These are phyloP conservation scores for Fusarium buxicola DNA, from an alignment of 2,329 filamentous ascomycete species.

Conservation along the genomic window DNA sequence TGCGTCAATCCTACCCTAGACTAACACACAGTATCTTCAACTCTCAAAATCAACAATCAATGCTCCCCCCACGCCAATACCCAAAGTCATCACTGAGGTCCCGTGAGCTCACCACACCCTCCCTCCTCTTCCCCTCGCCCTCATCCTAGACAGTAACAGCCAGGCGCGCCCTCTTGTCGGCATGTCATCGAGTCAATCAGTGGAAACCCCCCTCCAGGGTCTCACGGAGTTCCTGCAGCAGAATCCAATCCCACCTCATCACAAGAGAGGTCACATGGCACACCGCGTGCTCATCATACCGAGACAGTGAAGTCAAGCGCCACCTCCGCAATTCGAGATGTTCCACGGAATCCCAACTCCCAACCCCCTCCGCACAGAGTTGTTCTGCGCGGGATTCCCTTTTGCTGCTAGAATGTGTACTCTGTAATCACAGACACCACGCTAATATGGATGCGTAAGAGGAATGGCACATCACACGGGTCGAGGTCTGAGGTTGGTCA, in stretches of 20 bases:
- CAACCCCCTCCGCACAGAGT: constrained; percentile 12
- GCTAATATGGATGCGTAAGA: background rate
- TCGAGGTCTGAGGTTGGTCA: constrained; percentile 18
- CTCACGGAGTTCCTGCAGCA: constrained; percentile 37
- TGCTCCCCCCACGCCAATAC: constrained; percentile 12
- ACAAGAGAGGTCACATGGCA: constrained; percentile 35
- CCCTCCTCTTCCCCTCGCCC: background rate
- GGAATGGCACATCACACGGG: constrained; percentile 4
- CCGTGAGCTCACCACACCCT: constrained; percentile 38
- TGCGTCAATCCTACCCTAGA: constrained; percentile 32
- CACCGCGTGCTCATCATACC: constrained; percentile 7
- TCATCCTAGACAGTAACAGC: constrained; percentile 4
- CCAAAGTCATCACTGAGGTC: constrained; percentile 32
- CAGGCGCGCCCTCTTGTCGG: constrained; percentile 31
- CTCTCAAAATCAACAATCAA: background rate
- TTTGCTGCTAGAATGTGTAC: constrained; percentile 27
- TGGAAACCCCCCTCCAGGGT: constrained; percentile 22
- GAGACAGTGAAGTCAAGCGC: constrained; percentile 36
- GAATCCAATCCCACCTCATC: constrained; percentile 22
- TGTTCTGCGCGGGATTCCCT: constrained; percentile 30
- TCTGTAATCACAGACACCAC: background rate
- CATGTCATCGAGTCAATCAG: constrained; percentile 23
- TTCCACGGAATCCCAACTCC: background rate
- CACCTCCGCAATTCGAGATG: constrained; percentile 33
- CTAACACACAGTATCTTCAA: constrained; percentile 18